These are phyloP conservation scores for Pythium sp. DNA, from an alignment of 352 stramenopile species.

Conservation along the genomic window DNA sequence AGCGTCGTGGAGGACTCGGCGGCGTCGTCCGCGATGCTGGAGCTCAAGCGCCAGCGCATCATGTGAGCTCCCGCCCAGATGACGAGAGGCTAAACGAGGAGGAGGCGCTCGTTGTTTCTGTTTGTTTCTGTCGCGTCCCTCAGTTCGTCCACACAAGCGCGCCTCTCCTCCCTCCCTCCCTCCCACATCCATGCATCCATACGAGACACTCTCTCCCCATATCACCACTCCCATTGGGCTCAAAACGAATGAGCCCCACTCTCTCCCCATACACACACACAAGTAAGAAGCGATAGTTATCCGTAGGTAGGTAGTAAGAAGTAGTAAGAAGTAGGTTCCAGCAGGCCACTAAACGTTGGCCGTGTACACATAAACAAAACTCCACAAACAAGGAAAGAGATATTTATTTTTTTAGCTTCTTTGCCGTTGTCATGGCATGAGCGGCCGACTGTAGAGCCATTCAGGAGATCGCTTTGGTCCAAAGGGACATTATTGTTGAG, in stretches of 20 bases:
- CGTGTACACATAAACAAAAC: constrained; percentile 13
- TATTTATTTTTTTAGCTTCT: constrained; percentile 4
- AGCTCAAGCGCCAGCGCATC: constrained; percentile 37
- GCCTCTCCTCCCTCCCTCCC: background rate
- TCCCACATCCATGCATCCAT: background rate
- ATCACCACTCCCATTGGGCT: background rate
- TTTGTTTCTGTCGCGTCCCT: constrained; percentile 8
- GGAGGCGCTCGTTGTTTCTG: background rate
- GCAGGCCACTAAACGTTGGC: background rate
- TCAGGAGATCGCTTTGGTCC: too few species aligned
- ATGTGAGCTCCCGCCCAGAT: constrained; percentile 4
- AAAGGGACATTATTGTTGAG: too few species aligned
- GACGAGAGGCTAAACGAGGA: background rate
- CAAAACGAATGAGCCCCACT: constrained; percentile 6
- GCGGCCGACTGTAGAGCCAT: too few species aligned
- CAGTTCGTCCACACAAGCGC: background rate
- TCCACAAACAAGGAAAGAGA: constrained; percentile 4
- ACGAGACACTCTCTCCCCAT: background rate
- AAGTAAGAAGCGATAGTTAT: constrained; percentile 1
- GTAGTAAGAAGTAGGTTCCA: constrained; percentile 1
- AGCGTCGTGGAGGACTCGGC: constrained; percentile 32
- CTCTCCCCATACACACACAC: background rate
- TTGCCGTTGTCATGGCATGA: background rate
- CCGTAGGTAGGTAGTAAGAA: background rate
- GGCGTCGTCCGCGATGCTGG: constrained; percentile 34